Percentiles rank a stretch among this genome's conserved stretches.
Evolutionary conservation across 331 rosid species (phyloP).

Genomic region (Ulmus americana): DNA sequence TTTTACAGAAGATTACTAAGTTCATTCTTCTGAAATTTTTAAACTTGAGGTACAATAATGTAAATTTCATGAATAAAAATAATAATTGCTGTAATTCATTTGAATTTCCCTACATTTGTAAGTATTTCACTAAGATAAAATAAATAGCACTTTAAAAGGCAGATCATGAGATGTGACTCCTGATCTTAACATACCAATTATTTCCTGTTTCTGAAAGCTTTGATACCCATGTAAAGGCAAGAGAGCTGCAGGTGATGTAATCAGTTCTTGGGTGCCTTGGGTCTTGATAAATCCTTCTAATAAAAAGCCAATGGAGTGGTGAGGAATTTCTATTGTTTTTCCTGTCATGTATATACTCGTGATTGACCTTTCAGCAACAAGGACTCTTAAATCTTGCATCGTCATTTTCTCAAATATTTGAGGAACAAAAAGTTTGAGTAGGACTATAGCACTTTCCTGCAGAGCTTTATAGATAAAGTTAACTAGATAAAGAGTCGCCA

Average conservation of each 20-base stretch:
- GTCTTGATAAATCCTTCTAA: slow-evolving; percentile 72
- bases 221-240: slow-evolving; percentile 49
- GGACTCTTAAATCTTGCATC: slow-evolving; percentile 78
- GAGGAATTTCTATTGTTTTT: slow-evolving; percentile 73
- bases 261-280: slow-evolving; percentile 49
- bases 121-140: too few species aligned
- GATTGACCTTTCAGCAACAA: slow-evolving; percentile 63
- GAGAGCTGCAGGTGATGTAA: slow-evolving; percentile 69
- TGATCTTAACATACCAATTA: slow-evolving; percentile 37
- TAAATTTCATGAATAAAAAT: too few species aligned
- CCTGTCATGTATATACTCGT: slow-evolving; percentile 47
- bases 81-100: too few species aligned
- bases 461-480: slow-evolving; percentile 6
- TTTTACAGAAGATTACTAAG: too few species aligned
- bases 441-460: slow-evolving; percentile 87
- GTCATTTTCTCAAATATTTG: slow-evolving; percentile 71
- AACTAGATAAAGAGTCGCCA: background rate
- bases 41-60: too few species aligned
- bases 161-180: background rate
- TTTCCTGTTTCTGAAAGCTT: slow-evolving; percentile 54
- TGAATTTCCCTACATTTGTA: too few species aligned
- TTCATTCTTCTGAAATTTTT: too few species aligned
- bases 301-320: slow-evolving; percentile 63
- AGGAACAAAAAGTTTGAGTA: slow-evolving; percentile 71
- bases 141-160: too few species aligned